These are phyloP conservation scores for Pestalotiopsis sp. DNA, from an alignment of 2,329 filamentous ascomycete species.

Conservation along the genomic window DNA sequence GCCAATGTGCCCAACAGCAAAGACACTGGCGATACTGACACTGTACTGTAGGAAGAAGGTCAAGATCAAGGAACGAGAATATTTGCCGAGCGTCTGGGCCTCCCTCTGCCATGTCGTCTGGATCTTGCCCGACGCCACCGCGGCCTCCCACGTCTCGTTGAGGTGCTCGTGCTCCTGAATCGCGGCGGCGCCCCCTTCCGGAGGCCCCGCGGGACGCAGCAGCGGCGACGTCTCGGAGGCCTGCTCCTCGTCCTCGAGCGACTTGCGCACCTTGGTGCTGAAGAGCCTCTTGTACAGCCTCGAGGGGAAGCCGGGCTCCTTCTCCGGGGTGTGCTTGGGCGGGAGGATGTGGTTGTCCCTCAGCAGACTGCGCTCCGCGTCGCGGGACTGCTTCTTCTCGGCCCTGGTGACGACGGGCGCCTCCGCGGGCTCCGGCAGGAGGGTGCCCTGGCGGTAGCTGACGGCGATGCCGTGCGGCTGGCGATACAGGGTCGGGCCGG, in stretches of 20 bases:
- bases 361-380: conserved; percentile 63
- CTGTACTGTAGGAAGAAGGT: conserved; percentile 84
- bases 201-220: conserved; percentile 43
- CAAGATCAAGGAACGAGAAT: conserved; percentile 70
- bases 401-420: conserved; percentile 54
- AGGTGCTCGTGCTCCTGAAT: conserved; percentile 57
- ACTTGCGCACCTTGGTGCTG: conserved; percentile 56
- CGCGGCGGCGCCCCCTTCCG: conserved; percentile 40
- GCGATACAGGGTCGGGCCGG: conserved; percentile 65
- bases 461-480: conserved; percentile 78
- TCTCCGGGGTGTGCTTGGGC: conserved; percentile 53
- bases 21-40: conserved; percentile 80
- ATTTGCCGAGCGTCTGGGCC: conserved; percentile 75
- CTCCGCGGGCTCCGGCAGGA: conserved; percentile 59
- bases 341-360: conserved; percentile 69
- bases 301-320: conserved; percentile 38
- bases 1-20: conserved; percentile 76
- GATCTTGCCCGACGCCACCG: conserved; percentile 78
- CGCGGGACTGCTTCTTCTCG: conserved; percentile 59
- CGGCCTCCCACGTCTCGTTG: conserved; percentile 81
- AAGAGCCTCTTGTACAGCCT: conserved; percentile 48
- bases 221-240: conserved; percentile 43
- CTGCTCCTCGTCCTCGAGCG: conserved; percentile 43
- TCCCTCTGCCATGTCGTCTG: conserved; percentile 92
- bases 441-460: conserved; percentile 69